Evolutionary conservation across 306 rosid genomes (phyloP), one percentile per base, ranked within the genome.

Genomic region (Elaeagnus macrophylla): DNA sequence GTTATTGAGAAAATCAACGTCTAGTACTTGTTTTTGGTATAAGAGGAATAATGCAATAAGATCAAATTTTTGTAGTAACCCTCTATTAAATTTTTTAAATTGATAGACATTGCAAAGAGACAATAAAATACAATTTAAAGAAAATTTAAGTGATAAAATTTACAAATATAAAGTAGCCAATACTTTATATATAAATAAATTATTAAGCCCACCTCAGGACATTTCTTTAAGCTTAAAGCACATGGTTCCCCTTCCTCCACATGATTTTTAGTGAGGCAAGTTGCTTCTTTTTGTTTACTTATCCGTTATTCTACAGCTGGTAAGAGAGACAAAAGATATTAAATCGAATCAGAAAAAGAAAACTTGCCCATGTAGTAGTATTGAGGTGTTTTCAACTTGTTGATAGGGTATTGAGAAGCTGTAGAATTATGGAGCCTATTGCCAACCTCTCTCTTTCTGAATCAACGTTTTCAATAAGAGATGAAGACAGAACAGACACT

Each of bases 351-450:
- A 12, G 8, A 13, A 17, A 45, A 45, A 45, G 0, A 25, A 45
- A 45, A 13, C n/a, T 7, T 12, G 49, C 49, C 49, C 49, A 14
- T 45, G 15, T 13, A 25, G 32, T 25, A 25, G 32, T 25, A 25
- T 25, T 25, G 32, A 25, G 32, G 4, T 25, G 32, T 25, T 25
- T 45, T 45, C 8, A 13, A 45, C 15, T 45, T 45, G 8, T 12
- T 45, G 15, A 6, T 5, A 9, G 8, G 7, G 16, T 11, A 9
- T 17, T 14, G 15, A 45, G 16, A 45, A 45, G 15, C 49, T 45
- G 17, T n/a, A 17, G 17, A 75, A 53, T 43, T 53, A 86, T 86
- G 95, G 82, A 73, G 55, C 70, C 60, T 56, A 48, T 36, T 66
- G 75, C 13, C 15, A 41, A 19, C 12, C 44, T 2, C 4, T 15